Conservation (phyloP, 208 protist species). For the Borovskyia barvae region DNA sequence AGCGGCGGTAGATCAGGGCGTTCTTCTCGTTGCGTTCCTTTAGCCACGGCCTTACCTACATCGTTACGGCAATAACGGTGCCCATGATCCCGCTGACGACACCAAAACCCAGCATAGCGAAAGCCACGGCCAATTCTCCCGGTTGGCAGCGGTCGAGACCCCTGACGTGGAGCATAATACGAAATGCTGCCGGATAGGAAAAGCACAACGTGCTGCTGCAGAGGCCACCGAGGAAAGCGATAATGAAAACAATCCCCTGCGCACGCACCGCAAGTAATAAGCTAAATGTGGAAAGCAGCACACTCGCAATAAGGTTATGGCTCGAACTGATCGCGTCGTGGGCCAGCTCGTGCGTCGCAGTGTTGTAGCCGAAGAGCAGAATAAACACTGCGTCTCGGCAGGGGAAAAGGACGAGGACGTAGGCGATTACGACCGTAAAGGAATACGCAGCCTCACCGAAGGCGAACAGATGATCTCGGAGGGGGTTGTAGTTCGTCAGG, state of each 20-base stretch:
- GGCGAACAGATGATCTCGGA: conserved; percentile 55
- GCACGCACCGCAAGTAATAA: conserved; percentile 47
- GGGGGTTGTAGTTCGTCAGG: conserved; percentile 72
- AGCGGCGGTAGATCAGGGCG: too few relatives aligned
- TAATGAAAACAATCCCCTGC: conserved; percentile 59
- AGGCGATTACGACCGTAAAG: conserved; percentile 64
- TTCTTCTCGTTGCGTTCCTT: too few relatives aligned
- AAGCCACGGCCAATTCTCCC: conserved; percentile 24
- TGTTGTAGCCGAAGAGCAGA: conserved; percentile 71
- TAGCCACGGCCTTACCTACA: too few relatives aligned
- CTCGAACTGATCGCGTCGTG: conserved; percentile 36
- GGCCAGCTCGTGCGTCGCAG: conserved; percentile 28
- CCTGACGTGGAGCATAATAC: conserved; percentile 39
- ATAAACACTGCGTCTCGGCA: conserved; percentile 78
- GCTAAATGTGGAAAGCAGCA: conserved; percentile 50
- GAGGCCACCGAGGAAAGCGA: conserved; percentile 62
- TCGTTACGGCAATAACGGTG: conserved; percentile 39
- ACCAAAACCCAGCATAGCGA: conserved; percentile 58
- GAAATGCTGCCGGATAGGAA: conserved; percentile 60
- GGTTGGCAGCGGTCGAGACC: conserved; percentile 35
- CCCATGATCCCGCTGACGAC: conserved; percentile 48
- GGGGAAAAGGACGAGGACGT: conserved; percentile 72
- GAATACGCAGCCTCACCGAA: conserved; percentile 62
- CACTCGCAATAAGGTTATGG: conserved; percentile 56
- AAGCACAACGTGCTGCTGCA: conserved; percentile 78